A percentile compares a stretch with the other conserved stretches of the same genome.
Evolutionary conservation across 1,284 basidiomycete species (phyloP).

Genomic region (Melampsora larici-populina): DNA sequence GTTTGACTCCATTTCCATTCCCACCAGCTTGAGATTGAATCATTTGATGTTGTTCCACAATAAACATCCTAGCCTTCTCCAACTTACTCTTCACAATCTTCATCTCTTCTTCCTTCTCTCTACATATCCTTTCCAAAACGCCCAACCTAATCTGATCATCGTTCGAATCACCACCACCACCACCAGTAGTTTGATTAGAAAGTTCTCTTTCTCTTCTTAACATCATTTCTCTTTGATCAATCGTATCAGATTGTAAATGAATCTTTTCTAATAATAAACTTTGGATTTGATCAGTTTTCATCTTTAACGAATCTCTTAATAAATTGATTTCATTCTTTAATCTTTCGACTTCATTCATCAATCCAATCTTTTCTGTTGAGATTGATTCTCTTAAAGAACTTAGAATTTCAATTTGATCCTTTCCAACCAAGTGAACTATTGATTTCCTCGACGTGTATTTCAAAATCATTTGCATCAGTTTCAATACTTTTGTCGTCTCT

Average conservation of each 20-base stretch:
- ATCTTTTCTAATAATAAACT: constrained; percentile 82
- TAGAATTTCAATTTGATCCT: constrained; percentile 61
- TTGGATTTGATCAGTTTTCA: constrained; percentile 62
- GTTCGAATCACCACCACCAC: constrained; percentile 69
- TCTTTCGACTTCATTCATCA: constrained; percentile 67
- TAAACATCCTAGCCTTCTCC: constrained; percentile 79
- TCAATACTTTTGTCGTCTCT: not conserved
- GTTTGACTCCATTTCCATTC: not conserved
- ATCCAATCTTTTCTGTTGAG: constrained; percentile 73
- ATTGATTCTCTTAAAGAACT: constrained; percentile 78
- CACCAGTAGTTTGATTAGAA: constrained; percentile 66
- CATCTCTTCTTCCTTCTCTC: constrained; percentile 68
- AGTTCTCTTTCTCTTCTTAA: constrained; percentile 74
- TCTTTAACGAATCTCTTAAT: constrained; percentile 75
- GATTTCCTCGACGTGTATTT: not conserved
- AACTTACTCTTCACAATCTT: constrained; percentile 74
- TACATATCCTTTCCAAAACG: constrained; percentile 61
- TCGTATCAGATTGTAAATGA: constrained; percentile 77
- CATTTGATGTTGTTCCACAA: constrained; percentile 73
- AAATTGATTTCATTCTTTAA: constrained; percentile 69
- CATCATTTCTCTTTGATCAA: constrained; percentile 76
- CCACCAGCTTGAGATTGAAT: constrained; percentile 17
- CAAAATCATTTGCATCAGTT: not conserved
- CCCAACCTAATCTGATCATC: constrained; percentile 74
- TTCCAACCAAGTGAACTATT: constrained; percentile 55